phyloP scores from a whole-genome alignment of 768 basidiomycete genomes.

The Pulveroboletus sp. region DNA sequence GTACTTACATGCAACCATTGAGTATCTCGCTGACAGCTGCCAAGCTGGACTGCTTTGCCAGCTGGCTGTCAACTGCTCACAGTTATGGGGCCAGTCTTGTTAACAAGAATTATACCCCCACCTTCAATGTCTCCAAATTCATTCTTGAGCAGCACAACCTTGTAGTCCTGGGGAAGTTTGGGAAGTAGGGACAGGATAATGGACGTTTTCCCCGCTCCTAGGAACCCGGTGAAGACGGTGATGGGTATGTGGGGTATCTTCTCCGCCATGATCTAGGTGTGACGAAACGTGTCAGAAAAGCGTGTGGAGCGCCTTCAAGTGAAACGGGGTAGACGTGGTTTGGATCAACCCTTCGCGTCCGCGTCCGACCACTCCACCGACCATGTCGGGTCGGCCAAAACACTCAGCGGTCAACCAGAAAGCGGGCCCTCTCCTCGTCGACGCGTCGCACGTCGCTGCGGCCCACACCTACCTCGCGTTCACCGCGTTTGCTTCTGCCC shows the following conservation, averaged over 20 bases:
- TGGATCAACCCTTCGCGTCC: too few species aligned
- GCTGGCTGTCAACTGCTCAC: conserved; percentile 79
- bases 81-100: conserved; percentile 1
- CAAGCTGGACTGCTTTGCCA: conserved; percentile 79
- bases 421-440: conserved; percentile 24
- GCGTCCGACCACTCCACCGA: neutral
- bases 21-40: conserved; percentile 89
- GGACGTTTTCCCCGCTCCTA: conserved; percentile 78
- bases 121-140: conserved; percentile 95
- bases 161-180: conserved; percentile 80
- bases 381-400: conserved; percentile 21
- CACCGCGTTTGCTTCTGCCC: conserved; percentile 60
- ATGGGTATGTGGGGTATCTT: conserved; percentile 57
- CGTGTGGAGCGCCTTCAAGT: too few species aligned
- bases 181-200: conserved; percentile 81
- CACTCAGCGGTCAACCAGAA: conserved; percentile 6
- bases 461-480: conserved; percentile 64
- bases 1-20: conserved; percentile 85
- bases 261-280: conserved; percentile 9
- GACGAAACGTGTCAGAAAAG: too few species aligned
- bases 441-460: conserved; percentile 54
- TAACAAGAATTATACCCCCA: conserved; percentile 21
- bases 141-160: conserved; percentile 89
- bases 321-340: too few species aligned
- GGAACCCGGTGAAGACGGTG: conserved; percentile 94